Evolutionary conservation across 2,329 filamentous ascomycete genomes (phyloP).

Genomic region (Pseudogymnoascus sp.): DNA sequence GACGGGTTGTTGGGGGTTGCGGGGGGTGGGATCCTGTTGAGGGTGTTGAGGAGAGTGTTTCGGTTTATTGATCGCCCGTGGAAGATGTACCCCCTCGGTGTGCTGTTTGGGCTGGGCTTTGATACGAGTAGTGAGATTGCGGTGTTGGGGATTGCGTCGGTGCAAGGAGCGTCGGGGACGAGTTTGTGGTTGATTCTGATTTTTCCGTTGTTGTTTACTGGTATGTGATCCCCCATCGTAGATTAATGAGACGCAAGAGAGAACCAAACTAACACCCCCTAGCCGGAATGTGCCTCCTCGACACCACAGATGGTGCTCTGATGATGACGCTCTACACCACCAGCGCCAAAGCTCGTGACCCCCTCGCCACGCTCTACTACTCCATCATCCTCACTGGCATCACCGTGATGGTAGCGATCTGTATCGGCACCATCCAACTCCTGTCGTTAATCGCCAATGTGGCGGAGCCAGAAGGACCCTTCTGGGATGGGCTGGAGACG

Average conservation of each 20-base stretch:
- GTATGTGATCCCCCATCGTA: slow-evolving; percentile 36
- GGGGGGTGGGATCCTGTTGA: slow-evolving; percentile 68
- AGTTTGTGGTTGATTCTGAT: slow-evolving; percentile 91
- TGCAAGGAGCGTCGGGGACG: slow-evolving; percentile 79
- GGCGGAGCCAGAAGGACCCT: slow-evolving; percentile 63
- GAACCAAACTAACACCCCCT: neutral
- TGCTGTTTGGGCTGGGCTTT: slow-evolving; percentile 87
- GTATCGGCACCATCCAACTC: slow-evolving; percentile 81
- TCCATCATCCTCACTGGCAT: slow-evolving; percentile 42
- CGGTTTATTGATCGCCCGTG: slow-evolving; percentile 67
- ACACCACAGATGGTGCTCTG: slow-evolving; percentile 84
- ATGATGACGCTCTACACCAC: slow-evolving; percentile 94
- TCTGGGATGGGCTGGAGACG: slow-evolving; percentile 80
- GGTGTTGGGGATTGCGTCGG: slow-evolving; percentile 78
- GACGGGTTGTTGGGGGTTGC: slow-evolving; percentile 55
- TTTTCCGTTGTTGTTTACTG: slow-evolving; percentile 83
- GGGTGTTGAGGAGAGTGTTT: slow-evolving; percentile 68
- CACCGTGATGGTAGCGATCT: slow-evolving; percentile 33
- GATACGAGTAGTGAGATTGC: slow-evolving; percentile 94
- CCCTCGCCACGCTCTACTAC: slow-evolving; percentile 89
- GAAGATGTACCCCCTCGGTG: slow-evolving; percentile 92
- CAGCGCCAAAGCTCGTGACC: slow-evolving; percentile 67
- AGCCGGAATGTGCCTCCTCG: slow-evolving; percentile 91
- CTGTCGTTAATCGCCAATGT: slow-evolving; percentile 72
- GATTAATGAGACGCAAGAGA: neutral